Conservation (phyloP, 257 asterid genomes). For the Cruciata laevipes region DNA sequence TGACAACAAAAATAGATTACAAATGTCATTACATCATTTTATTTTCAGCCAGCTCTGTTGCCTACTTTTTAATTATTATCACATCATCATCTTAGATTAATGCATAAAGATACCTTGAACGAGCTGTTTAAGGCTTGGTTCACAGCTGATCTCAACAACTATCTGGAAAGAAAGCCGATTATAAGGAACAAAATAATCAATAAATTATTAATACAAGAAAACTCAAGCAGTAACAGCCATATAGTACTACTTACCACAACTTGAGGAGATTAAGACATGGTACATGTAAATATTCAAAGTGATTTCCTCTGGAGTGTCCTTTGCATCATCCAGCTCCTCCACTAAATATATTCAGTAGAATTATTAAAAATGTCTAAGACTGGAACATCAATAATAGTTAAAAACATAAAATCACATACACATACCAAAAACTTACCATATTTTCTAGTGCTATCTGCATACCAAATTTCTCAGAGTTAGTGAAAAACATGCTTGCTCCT, state of each 20-base stretch:
- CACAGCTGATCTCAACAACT: slow-evolving; percentile 96
- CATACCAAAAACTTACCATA: slow-evolving; percentile 35
- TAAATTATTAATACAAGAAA: background rate
- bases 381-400: background rate
- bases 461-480: slow-evolving; percentile 93
- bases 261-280: slow-evolving; percentile 74
- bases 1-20: no score
- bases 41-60: no score
- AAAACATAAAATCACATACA: background rate
- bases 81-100: no score
- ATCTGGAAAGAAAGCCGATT: slow-evolving; percentile 22
- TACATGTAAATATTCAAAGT: slow-evolving; percentile 79
- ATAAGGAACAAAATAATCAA: slow-evolving; percentile 7
- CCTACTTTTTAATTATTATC: no score
- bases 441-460: slow-evolving; percentile 67
- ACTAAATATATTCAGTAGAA: slow-evolving; percentile 13
- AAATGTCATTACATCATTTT: no score
- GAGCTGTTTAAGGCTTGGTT: slow-evolving; percentile 84
- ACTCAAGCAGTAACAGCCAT: background rate
- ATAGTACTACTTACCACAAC: slow-evolving; percentile 69
- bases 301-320: slow-evolving; percentile 95
- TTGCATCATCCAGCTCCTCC: slow-evolving; percentile 94
- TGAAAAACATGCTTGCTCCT: slow-evolving; percentile 89
- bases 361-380: background rate
- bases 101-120: no score